Conservation (phyloP, 208 protist species). For the Trypanosoma avium region DNA sequence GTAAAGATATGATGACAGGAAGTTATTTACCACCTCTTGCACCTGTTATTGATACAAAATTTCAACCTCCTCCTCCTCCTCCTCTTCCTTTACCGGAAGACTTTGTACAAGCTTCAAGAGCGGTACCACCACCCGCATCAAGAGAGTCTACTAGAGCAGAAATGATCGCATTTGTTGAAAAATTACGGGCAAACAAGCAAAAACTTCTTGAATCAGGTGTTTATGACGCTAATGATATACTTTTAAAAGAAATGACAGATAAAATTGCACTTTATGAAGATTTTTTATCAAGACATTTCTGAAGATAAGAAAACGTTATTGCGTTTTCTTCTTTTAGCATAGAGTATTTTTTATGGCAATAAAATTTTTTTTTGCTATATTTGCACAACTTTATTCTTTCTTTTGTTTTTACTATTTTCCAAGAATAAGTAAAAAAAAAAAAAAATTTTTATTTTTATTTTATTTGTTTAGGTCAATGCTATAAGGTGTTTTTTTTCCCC, state of each 20-base stretch:
- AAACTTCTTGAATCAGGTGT: constrained; percentile 84
- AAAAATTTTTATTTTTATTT: no score
- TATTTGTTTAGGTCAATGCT: no score
- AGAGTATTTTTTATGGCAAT: constrained; percentile 13
- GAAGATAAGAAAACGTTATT: constrained; percentile 4
- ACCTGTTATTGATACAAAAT: not conserved
- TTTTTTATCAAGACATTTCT: constrained; percentile 40
- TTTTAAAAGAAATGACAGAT: constrained; percentile 80
- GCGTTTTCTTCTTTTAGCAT: constrained; percentile 5
- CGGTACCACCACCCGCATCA: constrained; percentile 12
- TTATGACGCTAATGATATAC: constrained; percentile 56
- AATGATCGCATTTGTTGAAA: constrained; percentile 76
- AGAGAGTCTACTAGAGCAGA: constrained; percentile 48
- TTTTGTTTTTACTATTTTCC: no score
- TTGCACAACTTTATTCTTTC: no score
- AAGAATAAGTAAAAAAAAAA: no score
- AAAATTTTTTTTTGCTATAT: constrained; percentile 8
- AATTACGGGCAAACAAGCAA: constrained; percentile 73
- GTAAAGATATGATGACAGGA: not conserved
- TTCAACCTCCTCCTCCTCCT: constrained; percentile 7
- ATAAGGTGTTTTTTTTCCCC: no score
- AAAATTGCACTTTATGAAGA: constrained; percentile 89
- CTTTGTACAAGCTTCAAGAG: constrained; percentile 40
- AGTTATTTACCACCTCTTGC: constrained; percentile 22
- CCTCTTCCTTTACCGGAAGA: constrained; percentile 44